A percentile compares a stretch with the other conserved stretches of the same genome.
These are phyloP conservation scores for Aspergillus pseudoterreus DNA, from an alignment of 2,329 filamentous ascomycete species.

Conservation along the genomic window DNA sequence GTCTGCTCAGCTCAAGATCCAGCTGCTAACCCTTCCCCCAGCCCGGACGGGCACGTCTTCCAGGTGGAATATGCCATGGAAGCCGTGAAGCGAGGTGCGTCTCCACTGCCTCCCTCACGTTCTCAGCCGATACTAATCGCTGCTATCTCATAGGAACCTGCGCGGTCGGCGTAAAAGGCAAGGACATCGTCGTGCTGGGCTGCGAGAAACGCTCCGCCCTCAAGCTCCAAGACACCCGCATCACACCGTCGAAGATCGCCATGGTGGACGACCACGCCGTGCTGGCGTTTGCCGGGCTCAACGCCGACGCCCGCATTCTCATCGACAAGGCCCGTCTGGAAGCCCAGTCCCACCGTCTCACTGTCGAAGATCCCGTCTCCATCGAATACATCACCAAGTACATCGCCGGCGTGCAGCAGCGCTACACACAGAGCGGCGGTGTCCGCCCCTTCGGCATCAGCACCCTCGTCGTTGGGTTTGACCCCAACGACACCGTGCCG, in stretches of 20 bases:
- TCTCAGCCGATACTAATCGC: no score
- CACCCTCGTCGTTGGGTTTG: slow-evolving; percentile 97
- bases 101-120: slow-evolving; percentile 7
- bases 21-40: slow-evolving; percentile 49
- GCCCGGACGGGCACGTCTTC: slow-evolving; percentile 98
- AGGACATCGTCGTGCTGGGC: slow-evolving; percentile 89
- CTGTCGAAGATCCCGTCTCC: slow-evolving; percentile 93
- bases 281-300: slow-evolving; percentile 93
- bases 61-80: slow-evolving; percentile 99
- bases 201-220: slow-evolving; percentile 99
- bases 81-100: slow-evolving; percentile 90
- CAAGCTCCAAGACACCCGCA: slow-evolving; percentile 98
- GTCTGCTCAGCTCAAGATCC: slow-evolving; percentile 10
- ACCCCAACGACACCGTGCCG: slow-evolving; percentile 83
- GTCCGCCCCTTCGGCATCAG: slow-evolving; percentile 98
- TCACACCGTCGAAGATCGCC: slow-evolving; percentile 98
- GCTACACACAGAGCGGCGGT: slow-evolving; percentile 98
- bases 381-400: slow-evolving; percentile 99
- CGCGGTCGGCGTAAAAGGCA: slow-evolving; percentile 94
- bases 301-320: slow-evolving; percentile 95
- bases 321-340: slow-evolving; percentile 97
- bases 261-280: slow-evolving; percentile 94
- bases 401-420: slow-evolving; percentile 94
- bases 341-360: slow-evolving; percentile 94
- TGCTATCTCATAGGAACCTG: slow-evolving; percentile 68